phyloP scores from a whole-genome alignment of 352 stramenopile species.

The Thraustochytrium sp. region DNA sequence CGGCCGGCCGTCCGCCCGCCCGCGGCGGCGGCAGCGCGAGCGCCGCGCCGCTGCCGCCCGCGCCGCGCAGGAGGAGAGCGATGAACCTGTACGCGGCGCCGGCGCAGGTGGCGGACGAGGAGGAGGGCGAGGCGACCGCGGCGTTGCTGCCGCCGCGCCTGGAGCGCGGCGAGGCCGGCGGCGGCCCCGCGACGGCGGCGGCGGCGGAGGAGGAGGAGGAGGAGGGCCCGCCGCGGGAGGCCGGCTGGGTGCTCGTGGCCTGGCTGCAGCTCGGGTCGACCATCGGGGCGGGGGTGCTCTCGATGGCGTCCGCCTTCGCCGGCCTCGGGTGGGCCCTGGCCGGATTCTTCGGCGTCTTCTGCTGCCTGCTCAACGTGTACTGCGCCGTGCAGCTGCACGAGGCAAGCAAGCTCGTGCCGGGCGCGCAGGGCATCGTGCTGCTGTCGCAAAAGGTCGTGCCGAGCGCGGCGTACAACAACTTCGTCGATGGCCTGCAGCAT shows the following conservation, averaged over 20 bases:
- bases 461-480: background rate
- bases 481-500: background rate
- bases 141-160: too few species aligned
- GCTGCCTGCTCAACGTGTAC: background rate
- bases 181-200: background rate
- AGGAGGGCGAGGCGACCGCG: too few species aligned
- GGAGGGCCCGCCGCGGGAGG: background rate
- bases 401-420: background rate
- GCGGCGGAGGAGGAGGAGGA: background rate
- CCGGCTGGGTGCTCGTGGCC: background rate
- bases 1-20: too few species aligned
- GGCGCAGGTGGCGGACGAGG: too few species aligned
- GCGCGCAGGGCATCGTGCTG: background rate
- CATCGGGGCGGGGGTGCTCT: background rate
- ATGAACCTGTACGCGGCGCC: too few species aligned
- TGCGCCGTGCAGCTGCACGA: background rate
- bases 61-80: too few species aligned
- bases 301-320: background rate
- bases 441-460: background rate
- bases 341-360: background rate
- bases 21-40: too few species aligned
- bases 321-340: background rate
- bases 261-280: conserved; percentile 4
- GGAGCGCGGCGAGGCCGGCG: background rate
- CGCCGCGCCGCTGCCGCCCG: too few species aligned